Evolutionary conservation across 345 rosid species (phyloP).

Genomic region (Populus ilicifolia): DNA sequence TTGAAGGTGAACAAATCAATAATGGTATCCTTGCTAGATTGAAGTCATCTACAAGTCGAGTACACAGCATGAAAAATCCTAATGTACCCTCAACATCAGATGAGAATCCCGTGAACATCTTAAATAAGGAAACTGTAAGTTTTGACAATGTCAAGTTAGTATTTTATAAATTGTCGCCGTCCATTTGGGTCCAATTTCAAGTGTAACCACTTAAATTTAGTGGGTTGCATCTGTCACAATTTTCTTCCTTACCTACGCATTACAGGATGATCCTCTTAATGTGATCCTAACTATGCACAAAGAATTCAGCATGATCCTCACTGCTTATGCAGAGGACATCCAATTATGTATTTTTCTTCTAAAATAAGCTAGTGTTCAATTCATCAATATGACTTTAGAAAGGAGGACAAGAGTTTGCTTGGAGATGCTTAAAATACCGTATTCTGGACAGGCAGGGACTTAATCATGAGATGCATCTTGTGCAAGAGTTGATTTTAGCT

Average conservation of each 20-base stretch:
- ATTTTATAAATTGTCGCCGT: neutral
- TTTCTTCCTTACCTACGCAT: neutral
- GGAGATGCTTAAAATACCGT: neutral
- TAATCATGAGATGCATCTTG: neutral
- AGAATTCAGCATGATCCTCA: neutral
- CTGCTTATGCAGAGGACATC: neutral
- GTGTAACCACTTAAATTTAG: neutral
- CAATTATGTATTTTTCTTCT: neutral
- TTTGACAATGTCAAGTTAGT: neutral
- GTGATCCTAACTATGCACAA: neutral
- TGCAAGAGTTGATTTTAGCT: neutral
- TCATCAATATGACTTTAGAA: neutral
- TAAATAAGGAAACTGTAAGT: conserved; percentile 48
- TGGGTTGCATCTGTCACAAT: neutral
- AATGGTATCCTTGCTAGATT: conserved; percentile 48
- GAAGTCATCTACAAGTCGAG: conserved; percentile 52
- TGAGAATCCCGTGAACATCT: conserved; percentile 19
- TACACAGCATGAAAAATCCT: conserved; percentile 8
- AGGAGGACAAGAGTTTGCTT: neutral
- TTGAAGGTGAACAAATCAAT: conserved; percentile 37
- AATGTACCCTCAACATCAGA: conserved; percentile 18
- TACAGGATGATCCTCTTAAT: neutral
- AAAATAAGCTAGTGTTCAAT: neutral
- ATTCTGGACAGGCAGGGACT: neutral
- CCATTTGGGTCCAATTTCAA: neutral